phyloP scores from a whole-genome alignment of 495 filamentous ascomycete genomes.

The Lichina pygmaea region DNA sequence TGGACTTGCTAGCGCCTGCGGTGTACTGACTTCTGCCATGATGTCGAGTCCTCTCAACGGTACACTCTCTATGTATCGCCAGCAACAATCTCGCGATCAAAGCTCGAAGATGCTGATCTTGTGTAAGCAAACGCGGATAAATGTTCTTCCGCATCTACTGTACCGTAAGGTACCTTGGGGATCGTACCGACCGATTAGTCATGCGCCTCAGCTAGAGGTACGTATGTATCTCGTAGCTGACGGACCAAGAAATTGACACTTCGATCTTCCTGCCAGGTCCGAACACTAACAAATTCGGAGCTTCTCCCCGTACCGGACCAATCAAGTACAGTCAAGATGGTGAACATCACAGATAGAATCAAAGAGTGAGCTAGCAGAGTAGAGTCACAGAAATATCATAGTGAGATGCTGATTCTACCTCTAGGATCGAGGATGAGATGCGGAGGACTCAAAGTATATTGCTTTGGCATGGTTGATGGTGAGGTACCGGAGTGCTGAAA shows the following conservation, averaged over 20 bases:
- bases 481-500: slow-evolving; percentile 8
- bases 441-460: slow-evolving; percentile 72
- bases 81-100: no score
- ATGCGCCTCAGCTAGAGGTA: no score
- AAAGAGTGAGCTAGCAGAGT: slow-evolving; percentile 45
- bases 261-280: no score
- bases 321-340: slow-evolving; percentile 42
- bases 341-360: slow-evolving; percentile 99
- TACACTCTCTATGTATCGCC: no score
- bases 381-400: neutral
- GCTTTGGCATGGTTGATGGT: neutral
- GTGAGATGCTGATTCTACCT: neutral
- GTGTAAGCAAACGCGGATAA: no score
- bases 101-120: no score
- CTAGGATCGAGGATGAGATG: slow-evolving; percentile 99
- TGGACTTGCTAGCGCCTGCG: neutral
- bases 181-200: no score
- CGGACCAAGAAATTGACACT: no score
- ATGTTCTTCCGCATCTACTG: no score
- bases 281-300: no score
- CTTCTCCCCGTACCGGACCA: neutral
- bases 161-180: no score
- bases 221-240: no score
- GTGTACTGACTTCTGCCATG: neutral
- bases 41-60: neutral